These are phyloP conservation scores for Jasminum sambac DNA, from an alignment of 257 asterid species.

Conservation along the genomic window DNA sequence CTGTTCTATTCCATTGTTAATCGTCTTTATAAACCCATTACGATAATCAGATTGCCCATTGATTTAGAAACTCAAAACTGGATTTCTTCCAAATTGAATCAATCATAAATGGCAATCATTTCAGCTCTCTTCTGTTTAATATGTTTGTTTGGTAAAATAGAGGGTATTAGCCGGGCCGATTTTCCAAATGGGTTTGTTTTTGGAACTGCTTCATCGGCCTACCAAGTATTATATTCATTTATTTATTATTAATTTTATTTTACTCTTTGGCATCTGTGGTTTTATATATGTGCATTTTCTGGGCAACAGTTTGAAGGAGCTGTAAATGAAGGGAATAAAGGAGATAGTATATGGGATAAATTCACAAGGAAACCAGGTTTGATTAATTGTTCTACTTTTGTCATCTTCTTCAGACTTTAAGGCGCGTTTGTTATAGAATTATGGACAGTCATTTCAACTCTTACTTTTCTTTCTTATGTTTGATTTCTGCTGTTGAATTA, in stretches of 20 bases:
- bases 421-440: neutral
- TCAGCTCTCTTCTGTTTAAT: conserved; percentile 19
- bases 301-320: conserved; percentile 77
- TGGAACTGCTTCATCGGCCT: conserved; percentile 97
- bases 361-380: conserved; percentile 65
- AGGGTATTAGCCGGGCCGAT: conserved; percentile 52
- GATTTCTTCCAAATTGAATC: conserved; percentile 1
- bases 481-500: conserved; percentile 15
- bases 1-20: neutral
- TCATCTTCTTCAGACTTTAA: neutral
- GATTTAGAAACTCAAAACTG: neutral
- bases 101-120: conserved; percentile 30
- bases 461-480: neutral
- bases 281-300: neutral
- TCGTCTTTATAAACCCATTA: neutral
- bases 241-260: neutral
- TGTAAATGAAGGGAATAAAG: conserved; percentile 77
- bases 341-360: conserved; percentile 83
- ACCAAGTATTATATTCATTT: conserved; percentile 52
- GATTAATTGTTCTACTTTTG: too few relatives aligned
- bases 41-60: conserved; percentile 2
- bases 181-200: conserved; percentile 76
- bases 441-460: neutral
- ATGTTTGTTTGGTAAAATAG: conserved; percentile 31
- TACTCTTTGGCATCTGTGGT: neutral